phyloP scores from a whole-genome alignment of 169 alveolate genomes.

The Cystoisospora suis region DNA sequence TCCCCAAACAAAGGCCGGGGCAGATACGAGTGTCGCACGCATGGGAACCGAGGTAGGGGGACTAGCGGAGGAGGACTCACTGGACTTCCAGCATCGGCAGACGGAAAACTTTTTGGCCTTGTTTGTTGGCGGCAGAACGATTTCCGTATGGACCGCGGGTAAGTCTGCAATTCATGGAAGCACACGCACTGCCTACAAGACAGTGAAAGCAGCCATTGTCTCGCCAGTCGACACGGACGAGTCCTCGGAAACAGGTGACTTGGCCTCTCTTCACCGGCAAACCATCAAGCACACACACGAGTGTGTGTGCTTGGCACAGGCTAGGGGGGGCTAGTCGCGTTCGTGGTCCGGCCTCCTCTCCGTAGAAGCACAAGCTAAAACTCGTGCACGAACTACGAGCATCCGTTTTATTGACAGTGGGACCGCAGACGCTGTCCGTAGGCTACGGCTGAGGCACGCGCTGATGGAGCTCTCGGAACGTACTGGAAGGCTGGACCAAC shows the following conservation, averaged over 20 bases:
- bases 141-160: slow-evolving; percentile 65
- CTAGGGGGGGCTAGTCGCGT: neutral
- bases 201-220: neutral
- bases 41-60: too few relatives aligned
- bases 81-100: slow-evolving; percentile 82
- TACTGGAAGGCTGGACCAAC: too few relatives aligned
- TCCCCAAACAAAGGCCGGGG: too few relatives aligned
- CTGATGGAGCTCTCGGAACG: too few relatives aligned
- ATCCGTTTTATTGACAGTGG: too few relatives aligned
- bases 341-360: too few relatives aligned
- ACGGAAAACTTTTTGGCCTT: slow-evolving; percentile 72
- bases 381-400: too few relatives aligned
- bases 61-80: neutral
- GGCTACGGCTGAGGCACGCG: too few relatives aligned
- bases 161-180: neutral
- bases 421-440: too few relatives aligned
- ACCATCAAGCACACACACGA: neutral
- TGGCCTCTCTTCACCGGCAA: neutral
- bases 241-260: neutral
- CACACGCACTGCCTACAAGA: neutral
- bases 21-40: too few relatives aligned
- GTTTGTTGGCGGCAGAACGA: slow-evolving; percentile 60
- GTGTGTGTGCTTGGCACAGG: neutral
- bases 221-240: neutral
- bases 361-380: too few relatives aligned